Percentiles rank a stretch among this genome's conserved stretches.
Conservation (phyloP, 257 asterid genomes). For the Salvia rosmarinus region DNA sequence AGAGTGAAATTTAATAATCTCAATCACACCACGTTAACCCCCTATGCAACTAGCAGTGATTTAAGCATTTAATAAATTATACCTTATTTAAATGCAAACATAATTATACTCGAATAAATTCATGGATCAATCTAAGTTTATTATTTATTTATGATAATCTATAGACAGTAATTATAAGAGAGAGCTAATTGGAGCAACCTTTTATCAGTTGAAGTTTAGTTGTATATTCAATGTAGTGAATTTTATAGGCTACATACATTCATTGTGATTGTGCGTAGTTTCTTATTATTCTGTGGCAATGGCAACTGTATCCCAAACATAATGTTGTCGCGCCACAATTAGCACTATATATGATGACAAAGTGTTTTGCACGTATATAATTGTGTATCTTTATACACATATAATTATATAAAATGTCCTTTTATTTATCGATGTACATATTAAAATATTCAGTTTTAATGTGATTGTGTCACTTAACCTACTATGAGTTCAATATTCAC, state of each 20-base stretch:
- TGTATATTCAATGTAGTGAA: not conserved
- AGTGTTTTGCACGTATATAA: no score
- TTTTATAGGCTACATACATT: conserved; percentile 6
- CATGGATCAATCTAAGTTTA: not conserved
- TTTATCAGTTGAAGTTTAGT: not conserved
- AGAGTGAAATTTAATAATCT: no score
- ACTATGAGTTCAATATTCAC: no score
- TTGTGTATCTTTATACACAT: no score
- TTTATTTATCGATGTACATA: no score
- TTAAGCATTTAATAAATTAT: not conserved
- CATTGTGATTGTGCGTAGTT: not conserved
- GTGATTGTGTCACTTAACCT: no score
- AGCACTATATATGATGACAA: not conserved
- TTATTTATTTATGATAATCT: not conserved
- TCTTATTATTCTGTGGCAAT: not conserved
- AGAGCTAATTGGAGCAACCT: not conserved
- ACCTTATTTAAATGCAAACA: not conserved
- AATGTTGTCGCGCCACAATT: not conserved
- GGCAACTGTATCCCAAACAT: not conserved
- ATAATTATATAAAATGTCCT: no score
- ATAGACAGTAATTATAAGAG: no score
- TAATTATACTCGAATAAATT: not conserved
- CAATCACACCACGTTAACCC: no score
- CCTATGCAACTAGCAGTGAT: not conserved
- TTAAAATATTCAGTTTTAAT: no score